Base-by-base conservation (phyloP, 768 basidiomycete species). In the Boletus rufocinnamomeus region DNA sequence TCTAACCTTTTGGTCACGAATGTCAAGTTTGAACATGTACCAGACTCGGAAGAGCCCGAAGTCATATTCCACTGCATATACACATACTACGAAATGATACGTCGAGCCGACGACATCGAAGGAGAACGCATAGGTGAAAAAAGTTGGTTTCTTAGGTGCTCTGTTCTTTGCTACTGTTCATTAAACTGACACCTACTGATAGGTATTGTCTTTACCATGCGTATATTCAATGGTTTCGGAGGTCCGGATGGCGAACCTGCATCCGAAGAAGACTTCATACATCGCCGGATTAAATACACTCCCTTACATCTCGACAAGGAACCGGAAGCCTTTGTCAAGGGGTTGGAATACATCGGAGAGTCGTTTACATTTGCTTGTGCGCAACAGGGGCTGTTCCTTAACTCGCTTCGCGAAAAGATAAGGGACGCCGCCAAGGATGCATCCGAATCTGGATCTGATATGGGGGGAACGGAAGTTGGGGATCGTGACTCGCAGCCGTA, bases 1-100 rank as follows among this genome's bases (percentile, higher is more conserved):
- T 93, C 91, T 1, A 91, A 93, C 64, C 75, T 95, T 25, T 78
- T 91, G 40, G 80, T 95, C 25, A 77, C 83, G 4, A 82, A 78
- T 52, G 64, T 91, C 69, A 87, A 85, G 66, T 71, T 79, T 52
- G 79, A 77, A 72, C 71, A 57, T 37, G 21, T 52, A 40, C 27
- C 61, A 38, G 53, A 52, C 57, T 67, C 63, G 13, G 65, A 67
- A 47, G 71, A 72, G 41, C 50, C 62, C 9, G 87, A 91, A 19
- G 84, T 91, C 56, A 80, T 84, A 75, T 72, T 77, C 16, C 80
- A 87, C 60, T 95, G 92, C 69, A 72, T 91, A 32, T 92, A 86
- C 69, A 86, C 87, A 3, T 79, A 79, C 66, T 72, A 70, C 50
- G 67, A 68, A 57, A 69, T 63, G 74, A 56, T 60, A 11, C 65